These are phyloP conservation scores for Pichia sp. DNA, from an alignment of 1,139 yeast species.

Conservation along the genomic window DNA sequence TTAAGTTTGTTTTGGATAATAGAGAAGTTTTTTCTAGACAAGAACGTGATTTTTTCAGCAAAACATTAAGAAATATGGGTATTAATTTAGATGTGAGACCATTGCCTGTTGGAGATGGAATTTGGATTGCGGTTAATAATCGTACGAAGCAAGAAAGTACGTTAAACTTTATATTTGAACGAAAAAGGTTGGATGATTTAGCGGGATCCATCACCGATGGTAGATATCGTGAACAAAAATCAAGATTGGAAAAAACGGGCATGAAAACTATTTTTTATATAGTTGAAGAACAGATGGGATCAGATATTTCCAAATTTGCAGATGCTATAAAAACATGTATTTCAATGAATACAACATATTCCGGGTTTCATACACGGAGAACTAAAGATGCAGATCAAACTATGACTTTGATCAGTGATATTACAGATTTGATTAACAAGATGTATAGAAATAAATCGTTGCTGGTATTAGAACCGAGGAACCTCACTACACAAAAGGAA, in stretches of 20 bases:
- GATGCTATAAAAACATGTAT: slow-evolving; percentile 75
- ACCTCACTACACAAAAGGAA: slow-evolving; percentile 47
- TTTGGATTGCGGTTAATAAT: slow-evolving; percentile 79
- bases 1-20: slow-evolving; percentile 67
- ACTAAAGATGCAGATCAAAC: slow-evolving; percentile 76
- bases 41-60: slow-evolving; percentile 61
- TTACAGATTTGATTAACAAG: slow-evolving; percentile 47
- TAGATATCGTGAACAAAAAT: slow-evolving; percentile 79
- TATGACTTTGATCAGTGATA: slow-evolving; percentile 49
- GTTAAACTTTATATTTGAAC: slow-evolving; percentile 74
- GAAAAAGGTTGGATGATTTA: slow-evolving; percentile 85
- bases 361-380: slow-evolving; percentile 61
- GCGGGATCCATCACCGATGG: slow-evolving; percentile 81
- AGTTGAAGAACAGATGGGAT: slow-evolving; percentile 68
- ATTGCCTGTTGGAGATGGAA: slow-evolving; percentile 76
- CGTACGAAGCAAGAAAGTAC: slow-evolving; percentile 57
- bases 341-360: slow-evolving; percentile 61
- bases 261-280: slow-evolving; percentile 65
- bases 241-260: slow-evolving; percentile 63
- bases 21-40: slow-evolving; percentile 63
- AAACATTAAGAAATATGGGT: slow-evolving; percentile 46
- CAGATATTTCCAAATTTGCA: slow-evolving; percentile 41
- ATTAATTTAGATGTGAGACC: slow-evolving; percentile 50
- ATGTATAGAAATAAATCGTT: slow-evolving; percentile 34
- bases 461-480: slow-evolving; percentile 45